A percentile compares a stretch with the other conserved stretches of the same genome.
Conservation (phyloP, 495 filamentous ascomycete genomes). For the Pseudoneurospora amorphoporcata region DNA sequence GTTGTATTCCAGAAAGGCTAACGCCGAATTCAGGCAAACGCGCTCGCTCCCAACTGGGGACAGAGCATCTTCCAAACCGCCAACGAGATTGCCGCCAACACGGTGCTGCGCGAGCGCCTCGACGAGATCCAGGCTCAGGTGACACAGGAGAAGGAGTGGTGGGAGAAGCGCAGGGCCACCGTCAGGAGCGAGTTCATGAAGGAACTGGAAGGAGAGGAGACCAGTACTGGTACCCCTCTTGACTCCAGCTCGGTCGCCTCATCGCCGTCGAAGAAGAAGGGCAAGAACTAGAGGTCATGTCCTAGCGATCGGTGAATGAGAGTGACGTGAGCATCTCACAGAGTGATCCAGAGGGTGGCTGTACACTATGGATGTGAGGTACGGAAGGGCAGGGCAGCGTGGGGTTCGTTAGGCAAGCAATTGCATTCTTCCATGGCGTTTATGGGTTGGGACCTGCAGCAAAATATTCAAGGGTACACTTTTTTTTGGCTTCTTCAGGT, state of each 20-base stretch:
- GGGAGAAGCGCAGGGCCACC: slow-evolving; percentile 65
- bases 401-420: not conserved
- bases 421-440: slow-evolving; percentile 23
- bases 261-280: slow-evolving; percentile 52
- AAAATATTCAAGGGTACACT: not conserved
- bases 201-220: slow-evolving; percentile 55
- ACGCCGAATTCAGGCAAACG: slow-evolving; percentile 56
- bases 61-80: slow-evolving; percentile 92
- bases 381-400: not conserved
- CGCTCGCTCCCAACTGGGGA: slow-evolving; percentile 76
- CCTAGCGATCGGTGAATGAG: not conserved
- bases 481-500: not conserved
- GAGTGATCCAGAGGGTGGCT: not conserved
- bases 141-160: slow-evolving; percentile 72
- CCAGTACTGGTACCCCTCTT: not conserved
- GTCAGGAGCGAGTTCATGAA: slow-evolving; percentile 76
- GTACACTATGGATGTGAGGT: slow-evolving; percentile 11
- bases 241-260: not conserved
- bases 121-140: slow-evolving; percentile 65
- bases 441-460: slow-evolving; percentile 12
- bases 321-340: not conserved
- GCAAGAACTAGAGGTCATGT: slow-evolving; percentile 52
- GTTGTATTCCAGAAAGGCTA: slow-evolving; percentile 4
- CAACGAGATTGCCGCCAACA: slow-evolving; percentile 71
- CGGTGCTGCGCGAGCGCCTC: slow-evolving; percentile 59